Evolutionary conservation across 495 filamentous ascomycete genomes (phyloP).

Genomic region (Aspergillus heteromorphus): DNA sequence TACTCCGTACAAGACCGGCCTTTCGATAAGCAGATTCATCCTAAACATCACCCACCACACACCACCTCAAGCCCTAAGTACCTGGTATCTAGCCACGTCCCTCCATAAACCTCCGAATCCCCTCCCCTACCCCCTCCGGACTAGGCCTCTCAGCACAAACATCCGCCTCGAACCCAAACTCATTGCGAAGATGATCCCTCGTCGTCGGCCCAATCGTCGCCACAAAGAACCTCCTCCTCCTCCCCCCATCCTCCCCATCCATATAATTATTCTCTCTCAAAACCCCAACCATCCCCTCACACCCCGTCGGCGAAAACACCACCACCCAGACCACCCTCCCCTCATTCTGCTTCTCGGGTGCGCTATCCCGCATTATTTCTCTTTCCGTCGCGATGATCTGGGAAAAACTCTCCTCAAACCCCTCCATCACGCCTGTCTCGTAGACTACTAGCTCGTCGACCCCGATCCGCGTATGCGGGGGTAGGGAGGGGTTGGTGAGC

Average conservation of each 20-base stretch:
- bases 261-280: constrained; percentile 30
- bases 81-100: not conserved
- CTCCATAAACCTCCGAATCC: constrained; percentile 53
- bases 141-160: constrained; percentile 78
- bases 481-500: constrained; percentile 50
- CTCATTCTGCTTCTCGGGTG: not conserved
- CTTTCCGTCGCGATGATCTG: constrained; percentile 22
- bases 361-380: constrained; percentile 25
- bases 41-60: not conserved
- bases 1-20: not conserved
- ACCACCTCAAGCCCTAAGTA: not conserved
- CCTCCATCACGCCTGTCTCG: constrained; percentile 71
- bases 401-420: constrained; percentile 63
- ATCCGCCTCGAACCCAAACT: constrained; percentile 70
- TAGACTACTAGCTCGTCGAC: constrained; percentile 82
- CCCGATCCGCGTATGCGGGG: constrained; percentile 38
- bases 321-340: constrained; percentile 66
- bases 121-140: constrained; percentile 73
- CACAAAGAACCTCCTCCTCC: constrained; percentile 48
- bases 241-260: constrained; percentile 6
- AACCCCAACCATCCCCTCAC: constrained; percentile 69
- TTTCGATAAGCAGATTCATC: not conserved
- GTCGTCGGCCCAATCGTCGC: constrained; percentile 96
- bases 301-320: constrained; percentile 89
- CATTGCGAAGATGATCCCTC: constrained; percentile 59